Evolutionary conservation across 176 grass and related monocot genomes (phyloP).

Genomic region (Thinopyrum elongatum): DNA sequence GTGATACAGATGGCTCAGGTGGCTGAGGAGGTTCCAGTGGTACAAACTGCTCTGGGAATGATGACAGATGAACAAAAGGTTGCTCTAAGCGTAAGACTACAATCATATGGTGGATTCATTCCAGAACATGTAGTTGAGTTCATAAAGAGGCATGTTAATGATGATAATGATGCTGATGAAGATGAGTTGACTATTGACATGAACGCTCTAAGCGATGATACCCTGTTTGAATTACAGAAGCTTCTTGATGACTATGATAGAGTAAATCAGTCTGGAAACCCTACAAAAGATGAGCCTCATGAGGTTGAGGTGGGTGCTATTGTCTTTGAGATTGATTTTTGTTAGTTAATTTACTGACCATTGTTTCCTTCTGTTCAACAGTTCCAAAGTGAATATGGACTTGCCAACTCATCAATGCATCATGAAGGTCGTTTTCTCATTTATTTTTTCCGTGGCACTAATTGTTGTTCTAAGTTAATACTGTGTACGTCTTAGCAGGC

Average conservation of each 20-base stretch:
- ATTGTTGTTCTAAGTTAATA: conserved; percentile 11
- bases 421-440: conserved; percentile 58
- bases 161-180: conserved; percentile 53
- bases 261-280: conserved; percentile 30
- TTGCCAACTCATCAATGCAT: conserved; percentile 66
- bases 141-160: conserved; percentile 56
- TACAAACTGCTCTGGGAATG: conserved; percentile 33
- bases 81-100: conserved; percentile 53
- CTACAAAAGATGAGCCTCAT: conserved; percentile 50
- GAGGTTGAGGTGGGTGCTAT: conserved; percentile 66
- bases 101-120: conserved; percentile 61
- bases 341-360: conserved; percentile 28
- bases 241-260: conserved; percentile 78
- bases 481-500: conserved; percentile 39
- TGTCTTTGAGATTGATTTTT: conserved; percentile 27
- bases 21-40: conserved; percentile 29
- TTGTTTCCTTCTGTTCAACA: conserved; percentile 44
- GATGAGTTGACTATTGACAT: conserved; percentile 89
- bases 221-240: conserved; percentile 70
- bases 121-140: conserved; percentile 74
- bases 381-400: conserved; percentile 77
- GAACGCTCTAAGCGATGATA: conserved; percentile 62
- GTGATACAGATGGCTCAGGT: conserved; percentile 12
- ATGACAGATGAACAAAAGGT: conserved; percentile 73
- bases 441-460: conserved; percentile 9